Conservation (phyloP, 148 eudicot genomes). For the Salicornia ramosissima region DNA sequence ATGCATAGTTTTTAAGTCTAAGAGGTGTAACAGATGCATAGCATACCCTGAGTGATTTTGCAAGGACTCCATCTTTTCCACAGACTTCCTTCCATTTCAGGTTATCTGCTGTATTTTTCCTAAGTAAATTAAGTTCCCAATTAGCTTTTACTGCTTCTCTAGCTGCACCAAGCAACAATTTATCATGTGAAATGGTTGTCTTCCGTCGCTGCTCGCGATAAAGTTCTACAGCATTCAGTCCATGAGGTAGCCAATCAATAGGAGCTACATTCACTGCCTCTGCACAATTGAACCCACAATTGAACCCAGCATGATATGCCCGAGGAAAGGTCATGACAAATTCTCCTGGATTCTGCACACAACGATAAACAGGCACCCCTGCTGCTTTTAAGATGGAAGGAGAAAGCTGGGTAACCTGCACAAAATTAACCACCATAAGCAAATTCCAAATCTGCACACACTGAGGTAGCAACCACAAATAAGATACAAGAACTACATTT, state of each 20-base stretch:
- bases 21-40: not conserved
- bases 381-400: slow-evolving; percentile 75
- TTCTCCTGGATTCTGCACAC: slow-evolving; percentile 86
- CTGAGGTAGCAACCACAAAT: not conserved
- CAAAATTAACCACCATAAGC: slow-evolving; percentile 14
- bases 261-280: slow-evolving; percentile 99
- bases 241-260: slow-evolving; percentile 96
- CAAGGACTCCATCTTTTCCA: slow-evolving; percentile 86
- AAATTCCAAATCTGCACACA: not conserved
- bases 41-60: slow-evolving; percentile 76
- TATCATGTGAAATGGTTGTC: slow-evolving; percentile 95
- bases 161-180: slow-evolving; percentile 93
- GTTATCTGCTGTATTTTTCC: slow-evolving; percentile 61
- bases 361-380: slow-evolving; percentile 90
- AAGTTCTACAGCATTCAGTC: slow-evolving; percentile 92
- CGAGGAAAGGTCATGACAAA: slow-evolving; percentile 93
- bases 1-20: slow-evolving; percentile 1
- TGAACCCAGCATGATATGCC: slow-evolving; percentile 97
- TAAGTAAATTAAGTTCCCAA: slow-evolving; percentile 79
- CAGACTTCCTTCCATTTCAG: slow-evolving; percentile 83
- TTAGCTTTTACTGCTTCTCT: slow-evolving; percentile 94
- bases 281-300: slow-evolving; percentile 93
- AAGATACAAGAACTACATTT: not conserved
- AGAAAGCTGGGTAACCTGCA: slow-evolving; percentile 92
- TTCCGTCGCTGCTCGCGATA: slow-evolving; percentile 83